Conservation (phyloP, 345 rosid genomes). For the Toxicodendron radicans region DNA sequence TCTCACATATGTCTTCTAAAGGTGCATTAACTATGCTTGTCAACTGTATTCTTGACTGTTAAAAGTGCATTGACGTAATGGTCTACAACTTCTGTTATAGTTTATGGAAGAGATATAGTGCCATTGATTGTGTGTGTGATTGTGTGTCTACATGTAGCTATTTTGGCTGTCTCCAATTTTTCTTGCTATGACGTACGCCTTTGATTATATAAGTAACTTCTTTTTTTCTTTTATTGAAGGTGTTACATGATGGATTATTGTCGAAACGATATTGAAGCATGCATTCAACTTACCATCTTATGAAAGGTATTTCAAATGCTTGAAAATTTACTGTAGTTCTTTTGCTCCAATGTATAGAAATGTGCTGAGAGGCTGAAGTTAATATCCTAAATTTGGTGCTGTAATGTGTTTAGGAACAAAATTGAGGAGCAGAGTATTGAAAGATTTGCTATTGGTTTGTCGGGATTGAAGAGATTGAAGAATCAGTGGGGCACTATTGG, state of each 20-base stretch:
- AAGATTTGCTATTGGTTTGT: constrained; percentile 49
- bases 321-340: neutral
- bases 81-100: neutral
- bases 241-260: constrained; percentile 41
- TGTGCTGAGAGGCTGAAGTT: constrained; percentile 12
- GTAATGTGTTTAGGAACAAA: constrained; percentile 50
- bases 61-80: neutral
- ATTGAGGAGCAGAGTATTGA: constrained; percentile 43
- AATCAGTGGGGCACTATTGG: constrained; percentile 63
- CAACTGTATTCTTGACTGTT: no score
- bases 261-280: constrained; percentile 49
- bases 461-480: constrained; percentile 66
- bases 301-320: constrained; percentile 47
- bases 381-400: constrained; percentile 27
- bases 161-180: neutral
- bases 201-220: neutral
- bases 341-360: neutral
- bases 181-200: neutral
- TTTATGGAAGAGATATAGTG: no score
- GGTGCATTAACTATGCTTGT: no score
- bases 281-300: constrained; percentile 59
- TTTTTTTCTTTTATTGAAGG: constrained; percentile 30
- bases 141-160: neutral
- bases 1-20: no score
- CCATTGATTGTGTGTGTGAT: no score